Conservation (phyloP, 495 filamentous ascomycete genomes). For the Aspergillus campestris region DNA sequence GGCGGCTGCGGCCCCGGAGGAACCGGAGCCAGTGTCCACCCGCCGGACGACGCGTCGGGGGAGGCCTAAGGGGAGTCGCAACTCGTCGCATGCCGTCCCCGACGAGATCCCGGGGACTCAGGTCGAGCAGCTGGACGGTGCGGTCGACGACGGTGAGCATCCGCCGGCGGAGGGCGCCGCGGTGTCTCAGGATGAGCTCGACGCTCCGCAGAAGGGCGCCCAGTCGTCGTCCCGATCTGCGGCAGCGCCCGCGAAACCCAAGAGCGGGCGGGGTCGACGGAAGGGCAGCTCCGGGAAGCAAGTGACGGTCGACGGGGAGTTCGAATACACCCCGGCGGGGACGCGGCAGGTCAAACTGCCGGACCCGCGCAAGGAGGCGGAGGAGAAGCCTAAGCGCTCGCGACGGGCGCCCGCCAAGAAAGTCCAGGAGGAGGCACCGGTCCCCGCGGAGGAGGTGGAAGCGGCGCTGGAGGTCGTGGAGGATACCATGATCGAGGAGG, state of each 20-base stretch:
- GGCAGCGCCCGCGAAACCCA: slow-evolving; percentile 21
- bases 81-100: slow-evolving; percentile 19
- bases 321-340: slow-evolving; percentile 40
- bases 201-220: slow-evolving; percentile 6
- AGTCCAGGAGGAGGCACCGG: slow-evolving; percentile 14
- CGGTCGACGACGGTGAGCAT: slow-evolving; percentile 16
- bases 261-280: slow-evolving; percentile 23
- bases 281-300: slow-evolving; percentile 21
- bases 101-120: slow-evolving; percentile 6
- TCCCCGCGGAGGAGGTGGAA: slow-evolving; percentile 35
- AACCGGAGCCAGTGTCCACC: slow-evolving; percentile 26
- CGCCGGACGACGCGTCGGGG: slow-evolving; percentile 28
- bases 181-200: slow-evolving; percentile 12
- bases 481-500: slow-evolving; percentile 30
- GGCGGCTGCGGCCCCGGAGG: slow-evolving; percentile 7
- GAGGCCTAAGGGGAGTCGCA: slow-evolving; percentile 31
- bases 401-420: slow-evolving; percentile 9
- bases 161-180: slow-evolving; percentile 9
- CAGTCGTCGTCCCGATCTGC: slow-evolving; percentile 10
- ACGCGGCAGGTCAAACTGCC: slow-evolving; percentile 19
- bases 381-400: slow-evolving; percentile 15
- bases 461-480: slow-evolving; percentile 33
- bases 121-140: slow-evolving; percentile 14
- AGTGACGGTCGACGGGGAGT: slow-evolving; percentile 36
- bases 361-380: slow-evolving; percentile 10